Percentiles rank a stretch among this genome's conserved stretches.
Evolutionary conservation across 306 rosid species (phyloP).

Genomic region (Citrullus amarus): DNA sequence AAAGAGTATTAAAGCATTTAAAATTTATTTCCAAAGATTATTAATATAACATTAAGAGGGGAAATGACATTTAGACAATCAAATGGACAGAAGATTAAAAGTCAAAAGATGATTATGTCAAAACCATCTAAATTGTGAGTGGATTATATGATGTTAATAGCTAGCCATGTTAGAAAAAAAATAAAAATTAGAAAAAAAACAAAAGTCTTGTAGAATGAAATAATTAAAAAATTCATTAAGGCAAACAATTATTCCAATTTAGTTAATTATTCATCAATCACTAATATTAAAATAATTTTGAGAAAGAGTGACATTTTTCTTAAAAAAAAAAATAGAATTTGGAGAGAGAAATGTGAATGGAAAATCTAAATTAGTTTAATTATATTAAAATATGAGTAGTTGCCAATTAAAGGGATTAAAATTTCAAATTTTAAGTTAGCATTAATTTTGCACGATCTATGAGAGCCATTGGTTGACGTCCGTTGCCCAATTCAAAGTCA

Average conservation of each 20-base stretch:
- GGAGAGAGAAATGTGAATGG: not conserved
- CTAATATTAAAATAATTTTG: not conserved
- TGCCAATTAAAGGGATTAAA: not conserved
- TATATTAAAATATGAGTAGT: not conserved
- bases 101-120: not conserved
- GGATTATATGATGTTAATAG: constrained; percentile 1
- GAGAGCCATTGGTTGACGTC: not conserved
- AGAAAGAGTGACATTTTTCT: not conserved
- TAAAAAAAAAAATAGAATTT: not conserved
- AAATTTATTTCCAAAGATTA: no score
- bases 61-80: not conserved
- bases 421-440: not conserved
- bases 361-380: not conserved
- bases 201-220: not conserved
- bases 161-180: not conserved
- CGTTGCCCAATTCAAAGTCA: not conserved
- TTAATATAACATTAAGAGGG: not conserved
- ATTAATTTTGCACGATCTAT: not conserved
- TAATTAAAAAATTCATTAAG: not conserved
- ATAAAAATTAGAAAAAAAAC: not conserved
- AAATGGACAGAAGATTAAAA: not conserved
- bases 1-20: not conserved
- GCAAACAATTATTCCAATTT: not conserved
- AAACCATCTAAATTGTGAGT: not conserved
- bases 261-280: not conserved